Conservation (phyloP, 2,329 filamentous ascomycete species). For the Stachybotrys chlorohalonatus region DNA sequence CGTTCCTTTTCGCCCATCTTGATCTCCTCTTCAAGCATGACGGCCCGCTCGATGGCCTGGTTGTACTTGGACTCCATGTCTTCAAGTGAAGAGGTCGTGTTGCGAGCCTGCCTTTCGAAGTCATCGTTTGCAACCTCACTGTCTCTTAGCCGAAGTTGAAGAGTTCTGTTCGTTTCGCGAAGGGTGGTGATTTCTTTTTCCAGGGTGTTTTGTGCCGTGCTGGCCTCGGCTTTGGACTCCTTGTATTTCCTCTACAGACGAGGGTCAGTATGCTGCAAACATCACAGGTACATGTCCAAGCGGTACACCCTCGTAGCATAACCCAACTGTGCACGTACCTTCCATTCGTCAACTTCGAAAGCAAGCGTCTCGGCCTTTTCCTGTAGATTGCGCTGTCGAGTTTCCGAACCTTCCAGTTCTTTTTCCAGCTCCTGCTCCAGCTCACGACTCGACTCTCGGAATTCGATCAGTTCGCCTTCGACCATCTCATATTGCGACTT, state of each 20-base stretch:
- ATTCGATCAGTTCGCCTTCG: slow-evolving; percentile 85
- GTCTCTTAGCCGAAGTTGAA: slow-evolving; percentile 80
- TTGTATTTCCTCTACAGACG: slow-evolving; percentile 79
- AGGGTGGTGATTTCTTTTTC: slow-evolving; percentile 95
- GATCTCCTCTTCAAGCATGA: slow-evolving; percentile 93
- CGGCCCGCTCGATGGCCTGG: slow-evolving; percentile 79
- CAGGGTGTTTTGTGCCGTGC: slow-evolving; percentile 70
- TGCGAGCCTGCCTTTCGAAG: slow-evolving; percentile 90
- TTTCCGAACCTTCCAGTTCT: slow-evolving; percentile 92
- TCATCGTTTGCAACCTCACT: slow-evolving; percentile 98
- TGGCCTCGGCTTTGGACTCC: slow-evolving; percentile 84
- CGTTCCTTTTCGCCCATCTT: slow-evolving; percentile 86
- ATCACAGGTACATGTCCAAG: too few species aligned
- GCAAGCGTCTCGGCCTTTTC: slow-evolving; percentile 77
- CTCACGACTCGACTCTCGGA: slow-evolving; percentile 88
- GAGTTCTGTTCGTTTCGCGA: slow-evolving; percentile 71
- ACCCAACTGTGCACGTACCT: slow-evolving; percentile 47
- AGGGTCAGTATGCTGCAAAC: neutral
- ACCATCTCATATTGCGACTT: slow-evolving; percentile 92
- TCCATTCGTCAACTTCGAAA: slow-evolving; percentile 97
- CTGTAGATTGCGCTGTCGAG: slow-evolving; percentile 75
- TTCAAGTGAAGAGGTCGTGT: slow-evolving; percentile 91
- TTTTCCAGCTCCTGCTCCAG: slow-evolving; percentile 91
- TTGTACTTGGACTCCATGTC: slow-evolving; percentile 98
- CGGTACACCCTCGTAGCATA: neutral